Evolutionary conservation across 768 basidiomycete species (phyloP).

Genomic region (Psilocybe cubensis): DNA sequence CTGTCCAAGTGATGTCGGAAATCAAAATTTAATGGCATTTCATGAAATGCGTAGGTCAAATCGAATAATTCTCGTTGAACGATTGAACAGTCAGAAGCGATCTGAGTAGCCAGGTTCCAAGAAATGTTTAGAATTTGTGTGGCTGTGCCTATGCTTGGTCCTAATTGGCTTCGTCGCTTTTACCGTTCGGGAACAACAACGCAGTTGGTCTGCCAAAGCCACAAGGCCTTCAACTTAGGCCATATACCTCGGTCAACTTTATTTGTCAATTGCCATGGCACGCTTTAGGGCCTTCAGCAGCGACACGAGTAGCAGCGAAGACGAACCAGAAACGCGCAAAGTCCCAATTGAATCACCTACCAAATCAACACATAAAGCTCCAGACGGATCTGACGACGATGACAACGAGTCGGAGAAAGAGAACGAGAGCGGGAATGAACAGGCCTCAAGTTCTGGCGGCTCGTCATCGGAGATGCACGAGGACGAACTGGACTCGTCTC

Average conservation of each 20-base stretch:
- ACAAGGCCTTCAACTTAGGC: background rate
- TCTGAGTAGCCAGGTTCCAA: too few relatives aligned
- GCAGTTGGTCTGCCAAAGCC: background rate
- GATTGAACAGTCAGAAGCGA: too few relatives aligned
- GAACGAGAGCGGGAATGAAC: slow-evolving; percentile 29
- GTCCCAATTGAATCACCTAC: slow-evolving; percentile 21
- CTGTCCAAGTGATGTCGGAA: too few relatives aligned
- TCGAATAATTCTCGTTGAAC: too few relatives aligned
- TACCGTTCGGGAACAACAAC: background rate
- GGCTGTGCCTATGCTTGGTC: background rate
- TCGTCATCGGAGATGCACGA: slow-evolving; percentile 54
- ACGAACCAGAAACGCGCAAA: slow-evolving; percentile 27
- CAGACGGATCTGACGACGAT: slow-evolving; percentile 32
- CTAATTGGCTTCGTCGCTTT: background rate
- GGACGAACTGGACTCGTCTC: slow-evolving; percentile 43
- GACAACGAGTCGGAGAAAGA: slow-evolving; percentile 28
- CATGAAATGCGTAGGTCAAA: too few relatives aligned
- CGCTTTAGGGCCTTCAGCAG: slow-evolving; percentile 70
- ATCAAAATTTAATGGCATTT: too few relatives aligned
- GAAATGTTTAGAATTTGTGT: background rate
- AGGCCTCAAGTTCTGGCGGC: slow-evolving; percentile 37
- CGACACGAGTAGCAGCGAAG: slow-evolving; percentile 63
- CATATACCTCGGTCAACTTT: background rate
- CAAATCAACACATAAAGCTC: slow-evolving; percentile 3
- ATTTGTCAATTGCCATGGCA: slow-evolving; percentile 46